Percentiles rank a stretch among this genome's conserved stretches.
Evolutionary conservation across 176 grass and related monocot genomes (phyloP).

Genomic region (Poa pratensis): DNA sequence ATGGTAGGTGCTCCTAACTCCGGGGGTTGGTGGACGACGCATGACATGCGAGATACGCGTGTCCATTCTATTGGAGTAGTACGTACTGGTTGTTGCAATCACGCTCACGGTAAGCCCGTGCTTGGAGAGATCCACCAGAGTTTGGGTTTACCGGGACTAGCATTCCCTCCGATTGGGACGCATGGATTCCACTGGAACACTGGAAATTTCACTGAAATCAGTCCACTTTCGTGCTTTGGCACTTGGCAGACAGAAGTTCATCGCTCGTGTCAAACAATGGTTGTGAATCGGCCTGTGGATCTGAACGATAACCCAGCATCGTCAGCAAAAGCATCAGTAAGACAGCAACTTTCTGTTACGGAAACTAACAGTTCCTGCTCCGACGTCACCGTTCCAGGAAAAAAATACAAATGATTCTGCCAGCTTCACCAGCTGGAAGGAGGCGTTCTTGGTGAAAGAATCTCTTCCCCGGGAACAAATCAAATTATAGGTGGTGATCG

Average conservation of each 20-base stretch:
- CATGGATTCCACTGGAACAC: background rate
- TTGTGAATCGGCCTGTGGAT: background rate
- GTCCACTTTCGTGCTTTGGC: background rate
- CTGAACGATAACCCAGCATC: background rate
- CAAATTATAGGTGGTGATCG: slow-evolving; percentile 10
- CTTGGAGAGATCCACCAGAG: background rate
- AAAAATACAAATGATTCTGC: background rate
- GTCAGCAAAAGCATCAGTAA: slow-evolving; percentile 13
- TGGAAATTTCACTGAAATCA: background rate
- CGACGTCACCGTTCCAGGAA: background rate
- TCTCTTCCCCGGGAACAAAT: background rate
- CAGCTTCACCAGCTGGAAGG: background rate
- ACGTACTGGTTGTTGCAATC: background rate
- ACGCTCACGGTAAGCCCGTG: background rate
- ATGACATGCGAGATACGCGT: background rate
- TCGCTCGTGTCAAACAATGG: background rate
- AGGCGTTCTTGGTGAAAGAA: slow-evolving; percentile 16
- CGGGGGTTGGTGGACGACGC: slow-evolving; percentile 47
- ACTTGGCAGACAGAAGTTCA: background rate
- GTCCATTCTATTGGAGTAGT: background rate
- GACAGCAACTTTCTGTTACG: background rate
- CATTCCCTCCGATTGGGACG: background rate
- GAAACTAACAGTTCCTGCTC: slow-evolving; percentile 12
- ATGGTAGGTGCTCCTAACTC: slow-evolving; percentile 49
- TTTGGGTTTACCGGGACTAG: background rate